Evolutionary conservation across 768 basidiomycete genomes (phyloP), one percentile per base, ranked within the genome.

Genomic region (Suillus discolor): DNA sequence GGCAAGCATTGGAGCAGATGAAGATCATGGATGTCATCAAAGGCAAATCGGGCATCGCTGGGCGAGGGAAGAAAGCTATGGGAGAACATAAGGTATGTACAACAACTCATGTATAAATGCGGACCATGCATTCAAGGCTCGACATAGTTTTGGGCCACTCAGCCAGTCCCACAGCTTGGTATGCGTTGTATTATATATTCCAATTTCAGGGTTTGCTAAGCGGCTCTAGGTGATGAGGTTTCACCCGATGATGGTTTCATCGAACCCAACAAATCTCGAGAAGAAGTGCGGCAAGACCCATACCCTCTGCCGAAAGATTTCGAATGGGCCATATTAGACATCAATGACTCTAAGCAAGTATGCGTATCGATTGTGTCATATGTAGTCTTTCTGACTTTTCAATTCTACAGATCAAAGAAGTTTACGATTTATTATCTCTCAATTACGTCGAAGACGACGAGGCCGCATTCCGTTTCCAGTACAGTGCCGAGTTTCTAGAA

Each of bases 391-490:
- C 28, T 28, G 62, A 71, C 60, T 66, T 65, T 31, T 65, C 18
- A 13, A 13, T 23, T 23, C 59, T 16, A 1, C 65, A 98, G 94
- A 87, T 88, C 69, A 91, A 93, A 73, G 97, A 99, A 75, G 89
- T 98, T 15, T 93, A 97, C 72, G 89, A 95, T 69, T 83, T 99
- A 3, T 81, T 99, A 47, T 97, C 94, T 5, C 83, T 90, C 15
- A 92, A 99, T 78, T 99, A 99, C 71, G 96, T 99, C 54, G 97
- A 99, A 76, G 97, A 99, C 73, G 91, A 93, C 70, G 91, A 94
- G 60, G 96, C 96, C 6, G 85, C 92, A n/a, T 97, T 99, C 84
- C 88, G 97, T 42, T 98, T 99, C 83, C 89, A 93, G 74, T 99
- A 99, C 72, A 93, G 91, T 51, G 88, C 94, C 5, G 95, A 98